Conservation (phyloP, 1,139 yeast genomes). For the Yamadazyma triangularis region DNA sequence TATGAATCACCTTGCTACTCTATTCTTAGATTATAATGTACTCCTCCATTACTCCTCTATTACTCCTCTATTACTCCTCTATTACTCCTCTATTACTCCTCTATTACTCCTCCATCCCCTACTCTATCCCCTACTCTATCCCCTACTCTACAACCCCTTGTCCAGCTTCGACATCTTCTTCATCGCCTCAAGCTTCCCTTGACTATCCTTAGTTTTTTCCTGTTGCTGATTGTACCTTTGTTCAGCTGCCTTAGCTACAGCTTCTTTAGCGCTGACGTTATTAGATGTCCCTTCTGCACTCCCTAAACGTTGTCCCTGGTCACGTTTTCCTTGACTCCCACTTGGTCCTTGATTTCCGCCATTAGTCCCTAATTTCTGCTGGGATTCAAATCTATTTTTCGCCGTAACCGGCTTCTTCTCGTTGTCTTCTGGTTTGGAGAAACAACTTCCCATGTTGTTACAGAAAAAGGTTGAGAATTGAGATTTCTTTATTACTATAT, state of each 20-base stretch:
- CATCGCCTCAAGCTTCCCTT: conserved; percentile 26
- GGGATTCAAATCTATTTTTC: conserved; percentile 3
- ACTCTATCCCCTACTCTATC: no score
- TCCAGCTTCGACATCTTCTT: conserved; percentile 26
- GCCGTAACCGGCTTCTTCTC: not conserved
- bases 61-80: no score
- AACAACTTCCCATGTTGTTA: conserved; percentile 18
- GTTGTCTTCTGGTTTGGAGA: conserved; percentile 9
- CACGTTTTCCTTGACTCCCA: not conserved
- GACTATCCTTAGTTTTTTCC: conserved; percentile 20
- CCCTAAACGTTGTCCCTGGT: conserved; percentile 8
- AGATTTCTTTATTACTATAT: not conserved
- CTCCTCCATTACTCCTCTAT: no score
- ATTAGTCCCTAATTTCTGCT: not conserved
- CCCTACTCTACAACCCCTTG: conserved; percentile 27
- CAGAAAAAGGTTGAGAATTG: no score
- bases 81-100: no score
- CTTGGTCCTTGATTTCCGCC: not conserved
- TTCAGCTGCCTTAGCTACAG: conserved; percentile 38
- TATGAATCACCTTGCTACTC: no score
- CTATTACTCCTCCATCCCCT: no score
- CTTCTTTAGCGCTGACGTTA: conserved; percentile 14
- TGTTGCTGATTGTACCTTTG: conserved; percentile 25
- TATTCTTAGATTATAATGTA: no score
- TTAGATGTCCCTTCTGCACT: conserved; percentile 1